Conservation (phyloP, 305 asterid species). For the Fraxinus ornus region DNA sequence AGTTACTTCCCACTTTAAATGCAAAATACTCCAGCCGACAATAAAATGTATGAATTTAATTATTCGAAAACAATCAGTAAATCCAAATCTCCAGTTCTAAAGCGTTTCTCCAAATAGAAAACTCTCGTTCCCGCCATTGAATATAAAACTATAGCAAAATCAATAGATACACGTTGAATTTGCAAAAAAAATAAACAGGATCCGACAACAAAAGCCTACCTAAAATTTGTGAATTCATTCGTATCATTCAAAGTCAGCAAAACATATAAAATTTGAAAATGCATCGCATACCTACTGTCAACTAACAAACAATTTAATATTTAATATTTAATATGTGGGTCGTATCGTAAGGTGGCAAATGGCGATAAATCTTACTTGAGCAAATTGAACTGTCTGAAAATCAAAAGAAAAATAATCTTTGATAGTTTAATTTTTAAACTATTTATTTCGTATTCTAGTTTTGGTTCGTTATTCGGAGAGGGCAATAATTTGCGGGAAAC, state of each 20-base stretch:
- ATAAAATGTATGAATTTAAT: conserved; percentile 16
- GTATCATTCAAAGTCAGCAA: conserved; percentile 44
- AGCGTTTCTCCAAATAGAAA: conserved; percentile 31
- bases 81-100: conserved; percentile 43
- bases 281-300: conserved; percentile 34
- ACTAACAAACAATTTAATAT: conserved; percentile 35
- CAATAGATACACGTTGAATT: conserved; percentile 27
- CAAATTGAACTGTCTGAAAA: conserved; percentile 19
- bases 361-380: conserved; percentile 33
- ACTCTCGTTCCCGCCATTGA: conserved; percentile 23
- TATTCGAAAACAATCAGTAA: conserved; percentile 34
- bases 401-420: background rate
- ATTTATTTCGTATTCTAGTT: background rate
- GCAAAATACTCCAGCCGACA: conserved; percentile 32
- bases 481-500: conserved; percentile 48
- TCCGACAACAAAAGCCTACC: conserved; percentile 56
- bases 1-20: conserved; percentile 28
- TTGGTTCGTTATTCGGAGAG: conserved; percentile 14
- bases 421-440: too few relatives aligned
- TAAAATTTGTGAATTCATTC: conserved; percentile 35
- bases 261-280: conserved; percentile 39
- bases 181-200: conserved; percentile 8
- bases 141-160: conserved; percentile 24
- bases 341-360: conserved; percentile 23
- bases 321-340: conserved; percentile 34